Percentiles rank a stretch among this genome's conserved stretches.
These are phyloP conservation scores for Aspergillus transmontanensis DNA, from an alignment of 2,329 filamentous ascomycete genomes.

Conservation along the genomic window DNA sequence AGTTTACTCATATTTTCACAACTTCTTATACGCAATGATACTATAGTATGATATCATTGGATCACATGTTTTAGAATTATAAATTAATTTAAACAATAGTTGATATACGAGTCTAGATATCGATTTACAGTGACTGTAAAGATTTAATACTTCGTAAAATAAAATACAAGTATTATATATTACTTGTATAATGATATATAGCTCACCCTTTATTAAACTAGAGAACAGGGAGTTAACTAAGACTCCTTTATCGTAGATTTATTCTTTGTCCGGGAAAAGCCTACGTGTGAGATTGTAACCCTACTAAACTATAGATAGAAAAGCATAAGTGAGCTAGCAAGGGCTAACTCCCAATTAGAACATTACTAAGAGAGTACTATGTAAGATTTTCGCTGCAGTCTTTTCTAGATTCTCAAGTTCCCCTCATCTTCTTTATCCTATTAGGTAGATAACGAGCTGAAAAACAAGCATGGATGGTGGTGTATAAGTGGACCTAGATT, in stretches of 20 bases:
- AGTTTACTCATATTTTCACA: neutral
- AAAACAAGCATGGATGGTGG: neutral
- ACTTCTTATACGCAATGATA: neutral
- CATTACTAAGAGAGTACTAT: neutral
- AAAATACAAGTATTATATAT: neutral
- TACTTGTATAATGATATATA: neutral
- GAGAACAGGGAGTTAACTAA: neutral
- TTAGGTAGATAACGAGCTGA: neutral
- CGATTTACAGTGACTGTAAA: neutral
- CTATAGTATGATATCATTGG: neutral
- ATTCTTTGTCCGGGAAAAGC: neutral
- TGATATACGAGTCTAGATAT: neutral
- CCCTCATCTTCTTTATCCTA: neutral
- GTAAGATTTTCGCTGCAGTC: neutral
- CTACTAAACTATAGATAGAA: neutral
- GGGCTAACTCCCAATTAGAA: neutral
- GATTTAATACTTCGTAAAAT: neutral
- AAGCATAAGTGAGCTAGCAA: neutral
- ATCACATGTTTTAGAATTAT: neutral
- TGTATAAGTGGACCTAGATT: neutral
- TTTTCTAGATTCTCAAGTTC: neutral
- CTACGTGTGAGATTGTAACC: neutral
- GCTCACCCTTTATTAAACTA: neutral
- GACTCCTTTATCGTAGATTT: neutral
- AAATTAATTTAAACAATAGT: neutral